These are phyloP conservation scores for Aureobasidium sp. DNA, from an alignment of 2,329 filamentous ascomycete species.

Conservation along the genomic window DNA sequence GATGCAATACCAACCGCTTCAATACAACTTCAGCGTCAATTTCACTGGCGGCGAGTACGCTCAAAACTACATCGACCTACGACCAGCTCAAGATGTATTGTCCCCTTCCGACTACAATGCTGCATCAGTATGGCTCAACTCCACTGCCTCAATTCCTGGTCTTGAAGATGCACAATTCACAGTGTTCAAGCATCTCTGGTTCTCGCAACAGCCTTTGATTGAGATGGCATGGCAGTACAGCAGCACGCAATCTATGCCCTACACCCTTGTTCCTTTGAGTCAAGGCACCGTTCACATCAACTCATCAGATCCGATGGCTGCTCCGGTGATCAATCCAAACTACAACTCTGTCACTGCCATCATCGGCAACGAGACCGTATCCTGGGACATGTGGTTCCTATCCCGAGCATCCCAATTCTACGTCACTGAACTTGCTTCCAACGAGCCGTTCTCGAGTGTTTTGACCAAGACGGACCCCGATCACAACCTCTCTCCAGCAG, in stretches of 20 bases:
- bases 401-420: slow-evolving; percentile 5
- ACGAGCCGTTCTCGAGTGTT: not conserved
- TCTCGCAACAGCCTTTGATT: slow-evolving; percentile 14
- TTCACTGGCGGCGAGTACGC: slow-evolving; percentile 16
- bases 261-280: slow-evolving; percentile 14
- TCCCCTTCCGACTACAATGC: slow-evolving; percentile 12
- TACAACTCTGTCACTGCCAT: slow-evolving; percentile 1
- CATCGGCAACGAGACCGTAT: not conserved
- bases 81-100: slow-evolving; percentile 9
- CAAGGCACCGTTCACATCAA: slow-evolving; percentile 17
- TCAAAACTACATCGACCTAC: slow-evolving; percentile 17
- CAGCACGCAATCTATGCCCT: slow-evolving; percentile 16
- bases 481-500: not conserved
- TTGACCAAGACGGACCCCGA: not conserved
- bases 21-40: slow-evolving; percentile 9
- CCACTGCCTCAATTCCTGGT: slow-evolving; percentile 7
- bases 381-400: slow-evolving; percentile 4
- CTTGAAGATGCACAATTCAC: slow-evolving; percentile 10
- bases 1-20: slow-evolving; percentile 10
- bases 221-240: slow-evolving; percentile 19
- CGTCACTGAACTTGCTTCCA: not conserved
- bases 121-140: slow-evolving; percentile 13
- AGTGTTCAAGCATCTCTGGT: slow-evolving; percentile 18
- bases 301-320: slow-evolving; percentile 20
- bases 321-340: slow-evolving; percentile 27